Evolutionary conservation across 1,284 basidiomycete species (phyloP).

Genomic region (Farysia itapuensis): DNA sequence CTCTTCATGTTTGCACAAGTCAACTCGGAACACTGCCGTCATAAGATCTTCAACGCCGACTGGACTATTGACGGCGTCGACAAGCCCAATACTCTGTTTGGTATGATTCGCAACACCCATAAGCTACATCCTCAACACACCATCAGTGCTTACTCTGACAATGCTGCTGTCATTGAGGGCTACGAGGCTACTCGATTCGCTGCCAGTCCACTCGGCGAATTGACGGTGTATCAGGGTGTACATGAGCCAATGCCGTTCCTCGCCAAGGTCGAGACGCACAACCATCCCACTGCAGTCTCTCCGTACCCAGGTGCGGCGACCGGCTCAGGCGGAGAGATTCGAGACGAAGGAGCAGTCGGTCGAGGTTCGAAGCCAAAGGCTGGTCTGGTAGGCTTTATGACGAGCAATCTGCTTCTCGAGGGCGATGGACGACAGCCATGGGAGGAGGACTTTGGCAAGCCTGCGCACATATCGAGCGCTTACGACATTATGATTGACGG

Average conservation of each 20-base stretch:
- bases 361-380: slow-evolving; percentile 95
- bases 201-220: slow-evolving; percentile 61
- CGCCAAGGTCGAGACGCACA: slow-evolving; percentile 98
- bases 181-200: slow-evolving; percentile 75
- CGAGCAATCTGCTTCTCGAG: slow-evolving; percentile 73
- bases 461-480: slow-evolving; percentile 85
- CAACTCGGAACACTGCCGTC: slow-evolving; percentile 98
- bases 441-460: slow-evolving; percentile 70
- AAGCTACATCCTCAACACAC: slow-evolving; percentile 70
- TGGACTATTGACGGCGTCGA: slow-evolving; percentile 81
- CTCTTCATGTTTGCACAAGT: slow-evolving; percentile 99
- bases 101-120: slow-evolving; percentile 98
- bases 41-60: slow-evolving; percentile 98
- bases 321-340: slow-evolving; percentile 95
- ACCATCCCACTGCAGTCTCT: slow-evolving; percentile 97
- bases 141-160: slow-evolving; percentile 96
- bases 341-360: slow-evolving; percentile 95
- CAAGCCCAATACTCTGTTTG: slow-evolving; percentile 81
- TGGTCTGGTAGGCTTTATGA: slow-evolving; percentile 88
- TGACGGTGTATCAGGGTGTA: slow-evolving; percentile 38
- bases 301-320: slow-evolving; percentile 97
- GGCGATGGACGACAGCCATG: slow-evolving; percentile 46
- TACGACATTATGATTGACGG: slow-evolving; percentile 97
- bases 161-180: slow-evolving; percentile 90
- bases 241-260: slow-evolving; percentile 75